Base-by-base conservation (phyloP, 331 rosid species). In the Quercus lobata region DNA sequence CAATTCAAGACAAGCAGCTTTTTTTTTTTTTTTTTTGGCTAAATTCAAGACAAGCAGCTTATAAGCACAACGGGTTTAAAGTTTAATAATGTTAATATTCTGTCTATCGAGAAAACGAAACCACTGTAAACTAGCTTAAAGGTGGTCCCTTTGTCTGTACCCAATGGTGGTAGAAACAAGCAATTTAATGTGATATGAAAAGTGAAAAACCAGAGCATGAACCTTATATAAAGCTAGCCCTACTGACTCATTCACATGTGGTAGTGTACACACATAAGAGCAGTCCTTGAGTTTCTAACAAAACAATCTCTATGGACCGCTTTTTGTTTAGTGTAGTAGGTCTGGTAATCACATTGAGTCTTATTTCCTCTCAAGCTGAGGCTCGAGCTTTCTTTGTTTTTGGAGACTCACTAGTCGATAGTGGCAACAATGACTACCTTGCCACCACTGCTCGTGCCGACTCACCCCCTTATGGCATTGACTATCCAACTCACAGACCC, bases 331-430 rank as follows among this genome's bases (percentile, higher is more conserved):
- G 10, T 10, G 7, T 1, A 21, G 18, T 32, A 65, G n/a, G 19
- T 65, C 21, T 68, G 52, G 53, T 35, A 5, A 29, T 21, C 4
- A 2, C 34, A 30, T 63, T 63, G 70, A 30, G 70, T 3, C 5
- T 6, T 24, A 4, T 65, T n/a, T 19, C 21, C 16, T 10, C 44
- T 44, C 77, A 69, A 76, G 88, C 85, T 0, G 93, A 89, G 78
- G 95, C 74, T 57, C 75, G 97, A 55, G 94, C 98, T 4, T 94
- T 94, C 74, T 87, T 92, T 32, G 98, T 94, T 5, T 94, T 94
- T 57, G 98, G 97, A 2, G 98, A 94, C 77, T 94, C 98, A 2
- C 81, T 94, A 1, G 98, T 94, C 37, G 98, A 94, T 55, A 94
- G 57, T 27, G 98, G 98, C 32, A 94, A 94, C 88, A 94, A 94